Evolutionary conservation across 371 early-diverging fungal species (phyloP).

Genomic region (Agmasoma carcini): DNA sequence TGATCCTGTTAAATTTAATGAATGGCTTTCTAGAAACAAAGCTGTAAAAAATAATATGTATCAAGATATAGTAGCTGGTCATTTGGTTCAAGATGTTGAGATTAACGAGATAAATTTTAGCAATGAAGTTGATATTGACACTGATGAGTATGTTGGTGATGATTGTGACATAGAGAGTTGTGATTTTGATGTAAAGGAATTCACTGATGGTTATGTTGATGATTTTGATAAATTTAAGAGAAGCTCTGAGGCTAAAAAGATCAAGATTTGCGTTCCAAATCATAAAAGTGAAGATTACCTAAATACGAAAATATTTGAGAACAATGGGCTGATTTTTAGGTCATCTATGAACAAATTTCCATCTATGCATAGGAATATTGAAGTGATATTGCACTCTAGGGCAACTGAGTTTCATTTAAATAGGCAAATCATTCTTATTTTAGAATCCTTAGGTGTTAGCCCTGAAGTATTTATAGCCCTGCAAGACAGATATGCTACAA

Average conservation of each 20-base stretch:
- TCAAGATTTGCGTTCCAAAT: neutral
- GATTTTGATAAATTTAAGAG: neutral
- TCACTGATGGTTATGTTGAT: neutral
- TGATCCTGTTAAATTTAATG: neutral
- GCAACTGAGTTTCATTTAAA: constrained; percentile 30
- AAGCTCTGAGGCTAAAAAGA: neutral
- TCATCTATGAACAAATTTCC: constrained; percentile 61
- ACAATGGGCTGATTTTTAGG: constrained; percentile 14
- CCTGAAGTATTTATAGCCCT: constrained; percentile 15
- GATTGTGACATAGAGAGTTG: neutral
- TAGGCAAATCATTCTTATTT: constrained; percentile 41
- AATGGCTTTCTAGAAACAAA: neutral
- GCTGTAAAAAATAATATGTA: neutral
- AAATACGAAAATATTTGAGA: neutral
- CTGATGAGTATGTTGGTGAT: constrained; percentile 11
- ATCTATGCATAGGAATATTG: constrained; percentile 54
- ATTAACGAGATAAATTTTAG: neutral
- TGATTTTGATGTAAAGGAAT: neutral
- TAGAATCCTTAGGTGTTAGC: constrained; percentile 33
- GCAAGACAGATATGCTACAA: constrained; percentile 17
- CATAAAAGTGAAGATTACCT: too few relatives aligned
- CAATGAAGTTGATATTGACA: neutral
- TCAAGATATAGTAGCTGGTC: neutral
- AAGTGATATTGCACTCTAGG: constrained; percentile 26
- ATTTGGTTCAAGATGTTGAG: neutral